Percentiles rank a stretch among this genome's conserved stretches.
phyloP scores from a whole-genome alignment of 495 filamentous ascomycete species.

The Aspergillus heteromorphus region DNA sequence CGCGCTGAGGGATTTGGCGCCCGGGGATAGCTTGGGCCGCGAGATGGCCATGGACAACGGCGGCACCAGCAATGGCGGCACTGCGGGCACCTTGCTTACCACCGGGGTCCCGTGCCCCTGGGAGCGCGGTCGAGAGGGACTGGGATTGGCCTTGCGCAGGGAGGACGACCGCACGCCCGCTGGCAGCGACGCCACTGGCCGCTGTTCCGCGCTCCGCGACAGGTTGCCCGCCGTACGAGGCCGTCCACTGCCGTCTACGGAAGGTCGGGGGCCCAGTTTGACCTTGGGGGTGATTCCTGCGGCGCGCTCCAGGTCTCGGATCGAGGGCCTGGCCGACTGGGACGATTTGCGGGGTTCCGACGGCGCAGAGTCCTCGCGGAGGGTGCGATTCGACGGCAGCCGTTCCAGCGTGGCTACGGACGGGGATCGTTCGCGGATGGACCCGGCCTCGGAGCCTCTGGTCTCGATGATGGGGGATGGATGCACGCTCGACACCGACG shows the following conservation, averaged over 20 bases:
- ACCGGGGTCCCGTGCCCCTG: constrained; percentile 34
- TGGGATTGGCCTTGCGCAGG: constrained; percentile 32
- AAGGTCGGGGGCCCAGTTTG: constrained; percentile 79
- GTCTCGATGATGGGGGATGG: constrained; percentile 12
- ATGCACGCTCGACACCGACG: constrained; percentile 14
- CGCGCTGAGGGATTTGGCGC: constrained; percentile 44
- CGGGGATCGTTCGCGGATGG: constrained; percentile 16
- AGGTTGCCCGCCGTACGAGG: constrained; percentile 54
- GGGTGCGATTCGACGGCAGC: constrained; percentile 21
- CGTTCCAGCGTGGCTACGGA: constrained; percentile 12
- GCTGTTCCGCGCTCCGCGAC: constrained; percentile 45
- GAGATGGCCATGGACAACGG: constrained; percentile 43
- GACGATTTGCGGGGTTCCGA: constrained; percentile 49
- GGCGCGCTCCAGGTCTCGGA: constrained; percentile 56
- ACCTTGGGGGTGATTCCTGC: constrained; percentile 60
- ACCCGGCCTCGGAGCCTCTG: constrained; percentile 15
- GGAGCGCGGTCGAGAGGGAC: constrained; percentile 36
- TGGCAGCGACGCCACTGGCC: constrained; percentile 68
- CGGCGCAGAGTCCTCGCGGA: constrained; percentile 35
- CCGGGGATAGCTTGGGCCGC: constrained; percentile 48
- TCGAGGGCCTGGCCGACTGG: constrained; percentile 57
- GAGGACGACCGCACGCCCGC: constrained; percentile 44
- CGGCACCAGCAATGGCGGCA: constrained; percentile 42
- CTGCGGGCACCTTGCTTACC: constrained; percentile 33
- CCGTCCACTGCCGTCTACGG: constrained; percentile 60